A percentile compares a stretch with the other conserved stretches of the same genome.
These are phyloP conservation scores for Penicillium palitans DNA, from an alignment of 2,329 filamentous ascomycete genomes.

Conservation along the genomic window DNA sequence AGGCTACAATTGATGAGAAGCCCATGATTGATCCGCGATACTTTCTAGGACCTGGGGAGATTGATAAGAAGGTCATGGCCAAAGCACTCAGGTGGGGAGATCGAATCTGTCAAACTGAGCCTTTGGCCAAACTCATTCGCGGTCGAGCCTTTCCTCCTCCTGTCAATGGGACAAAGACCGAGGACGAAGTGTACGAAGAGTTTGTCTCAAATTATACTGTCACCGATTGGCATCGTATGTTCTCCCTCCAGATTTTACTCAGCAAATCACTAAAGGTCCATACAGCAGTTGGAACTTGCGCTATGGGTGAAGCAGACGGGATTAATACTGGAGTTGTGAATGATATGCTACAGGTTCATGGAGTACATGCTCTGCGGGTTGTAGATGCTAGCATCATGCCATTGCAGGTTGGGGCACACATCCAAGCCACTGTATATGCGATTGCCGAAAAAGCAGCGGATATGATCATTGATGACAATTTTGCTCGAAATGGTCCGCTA, in stretches of 20 bases:
- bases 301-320: constrained; percentile 40
- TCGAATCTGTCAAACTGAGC: constrained; percentile 41
- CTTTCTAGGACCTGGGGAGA: constrained; percentile 46
- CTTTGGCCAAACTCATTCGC: constrained; percentile 42
- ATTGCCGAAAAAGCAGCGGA: constrained; percentile 30
- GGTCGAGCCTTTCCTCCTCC: constrained; percentile 35
- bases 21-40: constrained; percentile 48
- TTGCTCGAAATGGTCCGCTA: neutral
- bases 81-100: constrained; percentile 44
- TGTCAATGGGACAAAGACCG: constrained; percentile 6
- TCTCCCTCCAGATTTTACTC: neutral
- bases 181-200: constrained; percentile 7
- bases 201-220: constrained; percentile 22
- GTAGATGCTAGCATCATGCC: constrained; percentile 42
- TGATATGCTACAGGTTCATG: constrained; percentile 38
- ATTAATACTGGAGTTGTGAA: constrained; percentile 38
- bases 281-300: constrained; percentile 40
- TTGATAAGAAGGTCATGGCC: constrained; percentile 49
- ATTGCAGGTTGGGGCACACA: constrained; percentile 31
- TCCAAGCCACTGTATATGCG: constrained; percentile 36
- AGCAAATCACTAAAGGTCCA: neutral
- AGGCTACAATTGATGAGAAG: constrained; percentile 24
- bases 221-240: constrained; percentile 27
- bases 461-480: constrained; percentile 21
- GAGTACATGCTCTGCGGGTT: constrained; percentile 38